These are phyloP conservation scores for Fusarium sp. DNA, from an alignment of 2,329 filamentous ascomycete genomes.

Conservation along the genomic window DNA sequence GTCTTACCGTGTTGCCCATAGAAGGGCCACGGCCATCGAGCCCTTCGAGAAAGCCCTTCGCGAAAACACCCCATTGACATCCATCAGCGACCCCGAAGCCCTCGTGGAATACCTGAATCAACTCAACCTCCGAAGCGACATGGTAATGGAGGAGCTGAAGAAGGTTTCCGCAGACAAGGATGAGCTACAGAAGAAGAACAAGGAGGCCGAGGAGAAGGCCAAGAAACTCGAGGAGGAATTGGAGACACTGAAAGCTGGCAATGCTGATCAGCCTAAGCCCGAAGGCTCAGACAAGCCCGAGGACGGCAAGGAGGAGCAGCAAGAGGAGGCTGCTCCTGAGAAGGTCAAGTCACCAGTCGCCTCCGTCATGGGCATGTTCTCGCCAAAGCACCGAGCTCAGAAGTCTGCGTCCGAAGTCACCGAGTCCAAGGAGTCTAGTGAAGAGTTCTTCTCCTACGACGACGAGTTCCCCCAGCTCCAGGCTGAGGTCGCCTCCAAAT, in stretches of 20 bases:
- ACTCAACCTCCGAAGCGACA: constrained; percentile 84
- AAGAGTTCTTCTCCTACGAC: constrained; percentile 94
- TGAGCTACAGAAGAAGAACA: constrained; percentile 78
- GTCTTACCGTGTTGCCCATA: constrained; percentile 92
- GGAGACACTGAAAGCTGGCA: constrained; percentile 56
- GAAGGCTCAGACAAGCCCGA: constrained; percentile 46
- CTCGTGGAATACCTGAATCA: constrained; percentile 92
- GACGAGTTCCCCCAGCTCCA: constrained; percentile 87
- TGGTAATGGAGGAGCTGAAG: constrained; percentile 95
- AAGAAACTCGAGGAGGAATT: constrained; percentile 73
- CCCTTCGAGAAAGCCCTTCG: constrained; percentile 91
- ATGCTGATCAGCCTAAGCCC: constrained; percentile 36
- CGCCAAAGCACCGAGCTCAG: constrained; percentile 56
- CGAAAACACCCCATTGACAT: constrained; percentile 91
- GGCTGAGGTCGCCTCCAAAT: constrained; percentile 75
- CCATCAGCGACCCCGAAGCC: constrained; percentile 85
- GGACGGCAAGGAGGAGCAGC: constrained; percentile 46
- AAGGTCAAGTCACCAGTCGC: constrained; percentile 58
- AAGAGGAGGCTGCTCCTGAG: constrained; percentile 29
- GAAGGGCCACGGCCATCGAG: constrained; percentile 86
- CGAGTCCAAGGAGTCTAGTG: constrained; percentile 52
- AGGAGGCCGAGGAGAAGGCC: constrained; percentile 73
- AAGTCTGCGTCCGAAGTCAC: constrained; percentile 41
- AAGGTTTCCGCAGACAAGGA: constrained; percentile 85
- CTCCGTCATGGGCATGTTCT: constrained; percentile 61